A percentile compares a stretch with the other conserved stretches of the same genome.
phyloP scores from a whole-genome alignment of 2,329 filamentous ascomycete genomes.

The Diplodia scrobiculata region DNA sequence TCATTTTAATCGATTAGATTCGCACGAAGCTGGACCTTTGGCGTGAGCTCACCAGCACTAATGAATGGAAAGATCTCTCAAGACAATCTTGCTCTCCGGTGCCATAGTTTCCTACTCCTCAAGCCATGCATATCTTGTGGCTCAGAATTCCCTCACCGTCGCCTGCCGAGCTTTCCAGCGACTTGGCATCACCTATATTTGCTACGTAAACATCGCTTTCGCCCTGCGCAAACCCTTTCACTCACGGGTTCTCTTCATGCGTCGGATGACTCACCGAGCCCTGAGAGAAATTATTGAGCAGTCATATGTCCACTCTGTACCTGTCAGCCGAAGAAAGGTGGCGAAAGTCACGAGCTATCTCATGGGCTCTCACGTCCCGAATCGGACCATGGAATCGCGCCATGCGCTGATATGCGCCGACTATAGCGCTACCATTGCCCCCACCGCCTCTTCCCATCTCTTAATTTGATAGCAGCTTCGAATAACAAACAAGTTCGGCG shows the following conservation, averaged over 20 bases:
- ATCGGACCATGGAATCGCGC: not conserved
- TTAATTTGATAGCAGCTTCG: too few relatives aligned
- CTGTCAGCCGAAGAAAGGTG: not conserved
- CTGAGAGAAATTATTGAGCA: not conserved
- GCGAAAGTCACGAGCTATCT: not conserved
- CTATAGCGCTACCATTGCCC: not conserved
- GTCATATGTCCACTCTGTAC: not conserved
- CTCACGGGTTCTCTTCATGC: not conserved
- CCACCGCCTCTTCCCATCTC: too few relatives aligned
- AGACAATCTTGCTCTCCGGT: not conserved
- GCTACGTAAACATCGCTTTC: not conserved
- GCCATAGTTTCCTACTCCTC: not conserved
- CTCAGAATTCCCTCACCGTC: not conserved
- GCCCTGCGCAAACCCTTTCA: not conserved
- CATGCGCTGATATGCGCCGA: not conserved
- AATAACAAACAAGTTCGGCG: too few relatives aligned
- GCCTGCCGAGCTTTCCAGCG: not conserved
- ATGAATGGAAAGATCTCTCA: not conserved
- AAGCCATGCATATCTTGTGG: not conserved
- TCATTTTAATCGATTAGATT: conserved; percentile 26
- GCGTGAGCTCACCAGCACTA: conserved; percentile 1
- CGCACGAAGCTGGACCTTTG: conserved; percentile 6
- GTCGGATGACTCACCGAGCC: not conserved
- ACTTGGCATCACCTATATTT: not conserved
- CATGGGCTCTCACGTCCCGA: not conserved